phyloP scores from a whole-genome alignment of 2,329 filamentous ascomycete species.

The Ilyonectria destructans region DNA sequence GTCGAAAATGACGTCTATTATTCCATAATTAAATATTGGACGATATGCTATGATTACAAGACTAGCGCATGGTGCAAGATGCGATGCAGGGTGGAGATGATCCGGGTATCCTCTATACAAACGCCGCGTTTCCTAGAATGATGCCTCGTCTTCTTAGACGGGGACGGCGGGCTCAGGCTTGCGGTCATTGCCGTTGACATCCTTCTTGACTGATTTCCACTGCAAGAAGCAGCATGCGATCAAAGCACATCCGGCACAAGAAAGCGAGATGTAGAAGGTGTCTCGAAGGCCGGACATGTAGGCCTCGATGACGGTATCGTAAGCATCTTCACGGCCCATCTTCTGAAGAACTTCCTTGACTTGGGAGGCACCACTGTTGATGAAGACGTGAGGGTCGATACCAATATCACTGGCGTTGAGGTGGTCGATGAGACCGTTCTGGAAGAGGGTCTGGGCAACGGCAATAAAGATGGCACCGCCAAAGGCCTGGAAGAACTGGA shows the following conservation, averaged over 20 bases:
- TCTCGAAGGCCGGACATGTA: conserved; percentile 67
- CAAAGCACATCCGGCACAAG: conserved; percentile 64
- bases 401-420: conserved; percentile 62
- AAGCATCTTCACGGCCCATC: conserved; percentile 59
- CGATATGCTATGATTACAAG: conserved; percentile 25
- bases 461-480: conserved; percentile 78
- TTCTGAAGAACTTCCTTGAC: conserved; percentile 61
- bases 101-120: conserved; percentile 48
- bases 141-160: conserved; percentile 34
- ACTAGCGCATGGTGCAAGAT: conserved; percentile 26
- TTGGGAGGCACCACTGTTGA: conserved; percentile 69
- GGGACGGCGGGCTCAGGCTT: conserved; percentile 47
- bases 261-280: conserved; percentile 68
- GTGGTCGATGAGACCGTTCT: conserved; percentile 72
- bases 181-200: conserved; percentile 48
- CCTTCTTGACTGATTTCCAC: conserved; percentile 71
- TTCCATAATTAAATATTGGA: conserved; percentile 28
- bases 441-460: conserved; percentile 78
- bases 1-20: conserved; percentile 22
- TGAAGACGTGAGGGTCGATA: conserved; percentile 65
- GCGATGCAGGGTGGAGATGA: conserved; percentile 42
- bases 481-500: conserved; percentile 76
- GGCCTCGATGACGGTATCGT: conserved; percentile 62
- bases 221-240: conserved; percentile 61
- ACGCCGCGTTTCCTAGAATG: conserved; percentile 35